Conservation (phyloP, 805 yeast genomes). For the Diddensiella santjacobensis region DNA sequence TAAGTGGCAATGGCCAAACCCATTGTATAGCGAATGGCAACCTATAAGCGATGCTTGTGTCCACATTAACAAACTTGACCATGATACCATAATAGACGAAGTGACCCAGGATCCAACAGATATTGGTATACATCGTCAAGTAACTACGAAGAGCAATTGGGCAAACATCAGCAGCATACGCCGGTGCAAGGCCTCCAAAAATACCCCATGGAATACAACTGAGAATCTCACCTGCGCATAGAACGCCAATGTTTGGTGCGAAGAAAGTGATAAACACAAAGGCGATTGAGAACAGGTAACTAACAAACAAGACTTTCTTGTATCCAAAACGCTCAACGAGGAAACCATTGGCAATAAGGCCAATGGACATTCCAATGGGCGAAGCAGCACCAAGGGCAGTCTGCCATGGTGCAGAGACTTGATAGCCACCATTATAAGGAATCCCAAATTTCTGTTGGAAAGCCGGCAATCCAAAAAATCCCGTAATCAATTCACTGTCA, state of each 20-base stretch:
- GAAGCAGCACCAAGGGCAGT: slow-evolving; percentile 27
- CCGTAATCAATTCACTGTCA: slow-evolving; percentile 37
- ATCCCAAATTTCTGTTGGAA: slow-evolving; percentile 42
- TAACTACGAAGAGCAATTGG: slow-evolving; percentile 48
- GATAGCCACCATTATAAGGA: slow-evolving; percentile 34
- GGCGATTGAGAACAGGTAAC: slow-evolving; percentile 31
- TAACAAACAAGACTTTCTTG: slow-evolving; percentile 37
- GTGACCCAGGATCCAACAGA: slow-evolving; percentile 57
- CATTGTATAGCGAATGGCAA: slow-evolving; percentile 58
- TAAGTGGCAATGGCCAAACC: slow-evolving; percentile 52
- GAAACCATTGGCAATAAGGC: slow-evolving; percentile 40
- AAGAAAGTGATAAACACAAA: slow-evolving; percentile 43
- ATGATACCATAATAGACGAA: slow-evolving; percentile 50
- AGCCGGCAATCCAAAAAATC: slow-evolving; percentile 44
- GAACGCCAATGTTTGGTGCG: slow-evolving; percentile 36
- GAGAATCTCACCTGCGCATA: slow-evolving; percentile 37
- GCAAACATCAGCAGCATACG: slow-evolving; percentile 53
- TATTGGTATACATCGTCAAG: slow-evolving; percentile 46
- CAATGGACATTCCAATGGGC: slow-evolving; percentile 37
- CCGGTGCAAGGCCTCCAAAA: slow-evolving; percentile 45
- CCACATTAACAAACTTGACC: slow-evolving; percentile 31
- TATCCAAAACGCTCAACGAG: slow-evolving; percentile 43
- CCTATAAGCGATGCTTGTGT: slow-evolving; percentile 40
- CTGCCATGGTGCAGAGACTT: slow-evolving; percentile 43
- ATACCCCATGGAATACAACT: slow-evolving; percentile 49